Conservation (phyloP, 2,329 filamentous ascomycete species). For the Pestalotiopsis sp. region DNA sequence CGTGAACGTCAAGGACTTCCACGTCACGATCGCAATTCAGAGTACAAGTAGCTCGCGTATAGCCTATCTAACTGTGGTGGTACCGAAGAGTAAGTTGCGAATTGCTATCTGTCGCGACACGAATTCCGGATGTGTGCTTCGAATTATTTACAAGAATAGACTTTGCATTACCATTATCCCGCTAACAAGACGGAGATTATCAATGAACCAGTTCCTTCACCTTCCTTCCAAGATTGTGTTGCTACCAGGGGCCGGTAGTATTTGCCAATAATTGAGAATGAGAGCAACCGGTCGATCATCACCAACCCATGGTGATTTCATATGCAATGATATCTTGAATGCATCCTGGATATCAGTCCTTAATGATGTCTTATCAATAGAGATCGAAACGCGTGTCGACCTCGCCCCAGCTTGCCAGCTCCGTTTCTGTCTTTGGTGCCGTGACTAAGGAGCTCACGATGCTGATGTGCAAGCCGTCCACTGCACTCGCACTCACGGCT, state of each 20-base stretch:
- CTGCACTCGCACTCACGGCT: conserved; percentile 26
- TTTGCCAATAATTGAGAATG: background rate
- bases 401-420: conserved; percentile 9
- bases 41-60: no score
- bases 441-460: conserved; percentile 32
- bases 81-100: no score
- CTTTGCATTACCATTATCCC: conserved; percentile 2
- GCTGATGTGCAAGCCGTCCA: conserved; percentile 37
- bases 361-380: background rate
- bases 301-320: background rate
- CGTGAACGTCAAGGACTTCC: no score
- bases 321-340: background rate
- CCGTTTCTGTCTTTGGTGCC: background rate
- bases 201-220: background rate
- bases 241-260: background rate
- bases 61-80: no score
- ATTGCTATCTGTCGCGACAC: no score
- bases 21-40: no score
- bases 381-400: background rate
- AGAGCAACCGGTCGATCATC: background rate
- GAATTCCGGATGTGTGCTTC: background rate
- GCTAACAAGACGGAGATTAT: background rate
- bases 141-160: background rate
- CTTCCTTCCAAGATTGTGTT: background rate
- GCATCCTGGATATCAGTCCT: background rate